Evolutionary conservation across 169 alveolate species (phyloP).

Genomic region (Cryptosporidium sp.): DNA sequence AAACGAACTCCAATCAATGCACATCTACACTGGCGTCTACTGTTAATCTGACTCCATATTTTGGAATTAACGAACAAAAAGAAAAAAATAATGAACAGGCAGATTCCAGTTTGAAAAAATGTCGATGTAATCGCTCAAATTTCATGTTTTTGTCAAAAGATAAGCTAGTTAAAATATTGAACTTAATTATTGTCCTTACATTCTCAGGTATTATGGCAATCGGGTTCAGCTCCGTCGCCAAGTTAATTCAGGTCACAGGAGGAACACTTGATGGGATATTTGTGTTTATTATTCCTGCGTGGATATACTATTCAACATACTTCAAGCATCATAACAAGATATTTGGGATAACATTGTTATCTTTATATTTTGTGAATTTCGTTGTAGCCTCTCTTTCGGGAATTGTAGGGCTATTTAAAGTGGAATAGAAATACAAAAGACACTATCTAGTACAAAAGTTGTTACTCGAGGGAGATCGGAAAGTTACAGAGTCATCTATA

Average conservation of each 20-base stretch:
- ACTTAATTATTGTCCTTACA: constrained; percentile 18
- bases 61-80: not conserved
- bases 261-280: constrained; percentile 73
- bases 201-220: constrained; percentile 63
- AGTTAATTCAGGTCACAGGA: constrained; percentile 68
- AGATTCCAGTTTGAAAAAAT: not conserved
- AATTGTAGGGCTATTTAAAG: constrained; percentile 18
- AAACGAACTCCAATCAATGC: constrained; percentile 30
- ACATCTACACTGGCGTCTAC: constrained; percentile 50
- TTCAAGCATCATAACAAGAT: constrained; percentile 20
- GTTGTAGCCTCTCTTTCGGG: constrained; percentile 33
- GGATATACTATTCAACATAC: constrained; percentile 72
- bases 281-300: constrained; percentile 61
- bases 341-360: constrained; percentile 24
- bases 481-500: not conserved
- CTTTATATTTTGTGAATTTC: constrained; percentile 24
- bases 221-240: constrained; percentile 61
- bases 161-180: not conserved
- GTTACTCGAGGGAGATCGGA: not conserved
- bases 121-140: not conserved
- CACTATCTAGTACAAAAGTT: not conserved
- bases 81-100: not conserved
- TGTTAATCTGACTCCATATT: constrained; percentile 19
- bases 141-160: constrained; percentile 8
- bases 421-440: constrained; percentile 1